Percentiles rank a stretch among this genome's conserved stretches.
Conservation (phyloP, 208 protist genomes). For the Leishmania arabica region DNA sequence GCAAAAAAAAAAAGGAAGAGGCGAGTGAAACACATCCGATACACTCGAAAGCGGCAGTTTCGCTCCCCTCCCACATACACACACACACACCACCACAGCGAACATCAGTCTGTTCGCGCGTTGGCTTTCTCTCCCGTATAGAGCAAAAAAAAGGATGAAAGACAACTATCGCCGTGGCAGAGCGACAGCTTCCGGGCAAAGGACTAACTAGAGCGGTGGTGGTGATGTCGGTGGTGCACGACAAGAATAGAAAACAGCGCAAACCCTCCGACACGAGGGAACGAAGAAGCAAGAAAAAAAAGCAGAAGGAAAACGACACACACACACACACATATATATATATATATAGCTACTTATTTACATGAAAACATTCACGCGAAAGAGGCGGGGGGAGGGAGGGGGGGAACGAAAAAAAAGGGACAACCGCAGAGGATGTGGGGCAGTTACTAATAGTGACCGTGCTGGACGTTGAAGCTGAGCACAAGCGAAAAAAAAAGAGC, state of each 20-base stretch:
- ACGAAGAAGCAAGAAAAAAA: not conserved
- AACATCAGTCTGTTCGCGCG: not conserved
- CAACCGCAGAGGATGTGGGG: not conserved
- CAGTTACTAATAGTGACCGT: not conserved
- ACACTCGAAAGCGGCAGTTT: not conserved
- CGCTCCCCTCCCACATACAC: not conserved
- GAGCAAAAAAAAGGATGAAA: not conserved
- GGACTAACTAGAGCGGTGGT: not conserved
- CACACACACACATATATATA: too few species aligned
- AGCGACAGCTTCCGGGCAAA: too few species aligned
- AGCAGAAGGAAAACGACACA: not conserved
- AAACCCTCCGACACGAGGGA: not conserved
- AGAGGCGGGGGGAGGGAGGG: not conserved
- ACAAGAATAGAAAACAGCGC: not conserved
- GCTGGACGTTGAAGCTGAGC: not conserved
- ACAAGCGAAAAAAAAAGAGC: not conserved
- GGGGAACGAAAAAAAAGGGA: not conserved
- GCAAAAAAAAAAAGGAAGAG: not conserved
- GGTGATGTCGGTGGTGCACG: not conserved
- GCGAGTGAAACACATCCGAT: not conserved
- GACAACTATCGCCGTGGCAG: not conserved
- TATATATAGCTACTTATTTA: too few species aligned
- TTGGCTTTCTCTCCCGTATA: not conserved
- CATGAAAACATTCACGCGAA: not conserved
- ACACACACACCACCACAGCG: not conserved